Evolutionary conservation across 2,329 filamentous ascomycete species (phyloP).

Genomic region (Orbilia ellipsospora): DNA sequence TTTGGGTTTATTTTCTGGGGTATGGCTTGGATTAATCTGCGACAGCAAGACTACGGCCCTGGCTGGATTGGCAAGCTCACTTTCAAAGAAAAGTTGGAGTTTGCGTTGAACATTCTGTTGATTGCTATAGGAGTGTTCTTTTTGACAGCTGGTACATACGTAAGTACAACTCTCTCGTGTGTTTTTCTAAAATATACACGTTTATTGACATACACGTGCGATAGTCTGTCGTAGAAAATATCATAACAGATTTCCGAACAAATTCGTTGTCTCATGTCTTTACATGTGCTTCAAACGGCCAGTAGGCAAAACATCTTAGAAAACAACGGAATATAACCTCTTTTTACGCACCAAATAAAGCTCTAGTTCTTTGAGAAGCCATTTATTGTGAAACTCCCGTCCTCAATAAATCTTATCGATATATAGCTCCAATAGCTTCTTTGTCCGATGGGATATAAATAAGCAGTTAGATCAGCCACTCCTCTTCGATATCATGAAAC

Average conservation of each 20-base stretch:
- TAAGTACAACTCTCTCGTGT: slow-evolving; percentile 65
- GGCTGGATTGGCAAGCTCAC: slow-evolving; percentile 59
- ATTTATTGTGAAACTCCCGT: no score
- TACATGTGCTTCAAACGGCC: slow-evolving; percentile 75
- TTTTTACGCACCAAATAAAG: no score
- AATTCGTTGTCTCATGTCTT: slow-evolving; percentile 78
- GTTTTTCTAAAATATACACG: slow-evolving; percentile 58
- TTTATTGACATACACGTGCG: neutral
- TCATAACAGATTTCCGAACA: slow-evolving; percentile 76
- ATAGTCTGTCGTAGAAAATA: slow-evolving; percentile 70
- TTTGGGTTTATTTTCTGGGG: slow-evolving; percentile 98
- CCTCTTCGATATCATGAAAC: neutral
- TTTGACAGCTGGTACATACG: slow-evolving; percentile 83
- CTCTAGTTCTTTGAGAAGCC: neutral
- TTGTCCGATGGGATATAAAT: no score
- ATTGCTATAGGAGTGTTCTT: slow-evolving; percentile 83
- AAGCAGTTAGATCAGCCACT: neutral
- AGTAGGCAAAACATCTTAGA: slow-evolving; percentile 62
- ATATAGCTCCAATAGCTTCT: no score
- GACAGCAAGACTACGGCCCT: slow-evolving; percentile 61
- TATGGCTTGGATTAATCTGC: slow-evolving; percentile 81
- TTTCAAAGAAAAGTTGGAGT: slow-evolving; percentile 66
- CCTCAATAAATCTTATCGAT: no score
- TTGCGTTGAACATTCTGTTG: slow-evolving; percentile 77
- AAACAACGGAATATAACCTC: no score